Conservation (phyloP, 306 rosid genomes). For the Prunus kanzakura region DNA sequence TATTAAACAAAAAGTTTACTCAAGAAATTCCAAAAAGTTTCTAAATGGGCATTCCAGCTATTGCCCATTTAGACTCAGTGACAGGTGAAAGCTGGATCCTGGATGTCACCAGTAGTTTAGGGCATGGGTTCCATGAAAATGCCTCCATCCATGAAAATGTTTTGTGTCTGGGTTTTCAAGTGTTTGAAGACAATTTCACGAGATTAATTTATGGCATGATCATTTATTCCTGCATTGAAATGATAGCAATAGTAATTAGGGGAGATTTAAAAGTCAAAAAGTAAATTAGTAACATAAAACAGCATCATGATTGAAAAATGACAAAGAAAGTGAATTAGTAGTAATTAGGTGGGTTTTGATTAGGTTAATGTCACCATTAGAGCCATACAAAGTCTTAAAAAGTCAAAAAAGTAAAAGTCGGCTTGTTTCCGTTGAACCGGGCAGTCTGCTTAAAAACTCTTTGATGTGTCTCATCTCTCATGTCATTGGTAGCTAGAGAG, state of each 20-base stretch:
- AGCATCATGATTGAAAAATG: background rate
- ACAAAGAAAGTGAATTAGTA: background rate
- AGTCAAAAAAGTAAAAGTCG: constrained; percentile 50
- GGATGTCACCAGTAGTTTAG: background rate
- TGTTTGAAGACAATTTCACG: background rate
- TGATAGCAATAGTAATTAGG: too few relatives aligned
- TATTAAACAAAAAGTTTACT: too few relatives aligned
- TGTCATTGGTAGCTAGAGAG: background rate
- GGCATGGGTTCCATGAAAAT: background rate
- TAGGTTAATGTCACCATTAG: constrained; percentile 39
- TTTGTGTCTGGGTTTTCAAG: background rate
- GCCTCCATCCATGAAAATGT: background rate
- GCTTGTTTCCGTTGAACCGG: constrained; percentile 57
- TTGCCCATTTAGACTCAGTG: background rate
- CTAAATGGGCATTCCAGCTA: background rate
- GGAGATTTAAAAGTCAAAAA: too few relatives aligned
- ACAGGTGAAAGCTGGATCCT: constrained; percentile 1
- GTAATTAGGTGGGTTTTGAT: constrained; percentile 20
- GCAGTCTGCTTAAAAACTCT: constrained; percentile 40
- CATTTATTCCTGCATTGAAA: too few relatives aligned
- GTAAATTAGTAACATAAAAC: too few relatives aligned
- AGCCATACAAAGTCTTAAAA: constrained; percentile 40
- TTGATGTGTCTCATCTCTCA: background rate
- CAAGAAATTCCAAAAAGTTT: too few relatives aligned
- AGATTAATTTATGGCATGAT: background rate